Evolutionary conservation across 2,329 filamentous ascomycete genomes (phyloP), one percentile per base, ranked within the genome.

Genomic region (Phaeosphaeriaceae sp.): DNA sequence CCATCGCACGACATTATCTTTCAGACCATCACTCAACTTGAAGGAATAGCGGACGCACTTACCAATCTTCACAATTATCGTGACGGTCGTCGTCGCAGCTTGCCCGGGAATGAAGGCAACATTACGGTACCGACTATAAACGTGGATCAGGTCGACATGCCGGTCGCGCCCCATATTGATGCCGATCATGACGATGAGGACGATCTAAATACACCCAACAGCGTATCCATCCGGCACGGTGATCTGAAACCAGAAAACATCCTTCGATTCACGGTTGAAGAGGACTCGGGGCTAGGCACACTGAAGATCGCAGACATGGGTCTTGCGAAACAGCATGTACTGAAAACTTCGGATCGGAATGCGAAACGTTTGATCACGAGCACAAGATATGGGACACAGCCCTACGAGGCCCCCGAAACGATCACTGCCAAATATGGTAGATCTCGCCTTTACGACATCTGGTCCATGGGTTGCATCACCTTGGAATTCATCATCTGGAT

Each of bases 231-330:
- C 31, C 36, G 63, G 11, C 69, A 71, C 49, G 67, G 67, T 1
- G 65, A 70, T 48, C 24, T 71, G 6, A 70, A 70, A 33, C 67
- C 69, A 1, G 67, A 68, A 27, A 71, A 70, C 15, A 67, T 70
- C 20, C 58, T 71, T 1, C 42, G 11, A 63, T 71, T 31, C 10
- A n/a, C 4, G 11, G 21, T 20, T n/a, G 22, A 17, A 2, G 21
- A 7, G 7, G 11, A 7, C 20, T 19, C 17, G 6, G 33, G 25
- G 1, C 27, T 62, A 0, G 62, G 66, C 1, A 57, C 17, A 2
- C 40, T 67, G 2, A 69, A 70, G 48, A 60, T 68, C n/a, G 60
- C 49, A 1, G 67, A 67, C 20, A 55, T 55, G 61, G 65, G 63
- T 0, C 11, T 57, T 0, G 62, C 66, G 1, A 67, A 67, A 22